Base-by-base conservation (phyloP, 2,329 filamentous ascomycete species). In the Pseudovirgaria hyperparasitica region DNA sequence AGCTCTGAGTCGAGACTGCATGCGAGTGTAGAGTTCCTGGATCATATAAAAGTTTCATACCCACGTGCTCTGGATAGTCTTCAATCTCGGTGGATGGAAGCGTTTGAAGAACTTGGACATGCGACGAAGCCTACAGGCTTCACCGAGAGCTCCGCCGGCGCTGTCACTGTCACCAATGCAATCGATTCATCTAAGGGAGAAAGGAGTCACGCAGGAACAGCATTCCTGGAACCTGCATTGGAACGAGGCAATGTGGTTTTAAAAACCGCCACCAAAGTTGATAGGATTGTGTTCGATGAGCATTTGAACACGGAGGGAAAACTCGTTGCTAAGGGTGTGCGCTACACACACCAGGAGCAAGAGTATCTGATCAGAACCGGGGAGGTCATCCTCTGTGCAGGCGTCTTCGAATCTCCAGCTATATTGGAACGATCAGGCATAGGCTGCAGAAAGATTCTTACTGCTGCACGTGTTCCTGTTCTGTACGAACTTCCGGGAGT, bases 401-500 rank as follows among this genome's bases (percentile, higher is more conserved):
- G n/a, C n/a, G n/a, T n/a, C n/a, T n/a, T n/a, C n/a, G n/a, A n/a
- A n/a, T n/a, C n/a, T n/a, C n/a, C n/a, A n/a, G n/a, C n/a, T n/a
- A n/a, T n/a, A n/a, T n/a, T n/a, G n/a, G n/a, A n/a, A n/a, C n/a
- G n/a, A n/a, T n/a, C n/a, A n/a, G n/a, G n/a, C n/a, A n/a, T n/a
- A n/a, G n/a, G n/a, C n/a, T n/a, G n/a, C n/a, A n/a, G n/a, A n/a
- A n/a, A n/a, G n/a, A n/a, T n/a, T n/a, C n/a, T n/a, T n/a, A n/a
- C n/a, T n/a, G n/a, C n/a, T n/a, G n/a, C n/a, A n/a, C n/a, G n/a
- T n/a, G 22, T n/a, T n/a, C n/a, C n/a, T n/a, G n/a, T n/a, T n/a
- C n/a, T n/a, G n/a, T n/a, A n/a, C n/a, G 19, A 32, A 12, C 30
- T 44, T 2, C 37, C 39, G 2, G 26, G 31, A 5, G 43, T 46